Base-by-base conservation (phyloP, 2,329 filamentous ascomycete species). In the Pseudogymnoascus sp. region DNA sequence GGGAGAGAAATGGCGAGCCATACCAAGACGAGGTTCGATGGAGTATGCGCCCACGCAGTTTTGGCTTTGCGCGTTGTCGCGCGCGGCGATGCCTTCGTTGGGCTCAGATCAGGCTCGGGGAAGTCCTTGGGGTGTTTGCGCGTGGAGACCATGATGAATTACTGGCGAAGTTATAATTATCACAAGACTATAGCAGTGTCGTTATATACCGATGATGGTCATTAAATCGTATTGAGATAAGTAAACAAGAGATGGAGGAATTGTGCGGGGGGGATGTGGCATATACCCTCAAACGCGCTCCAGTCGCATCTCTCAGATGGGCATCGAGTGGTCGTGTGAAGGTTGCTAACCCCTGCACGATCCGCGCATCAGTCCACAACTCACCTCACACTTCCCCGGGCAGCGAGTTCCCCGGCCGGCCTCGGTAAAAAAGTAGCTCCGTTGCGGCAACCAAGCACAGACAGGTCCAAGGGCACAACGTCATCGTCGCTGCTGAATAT, bases 1-100 rank as follows among this genome's bases (percentile, higher is more conserved):
- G 85, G 85, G 1, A 87, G 73, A n/a, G 83, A 85, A 62, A 87
- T 66, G 14, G 77, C 67, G 11, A 89, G 78, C 86, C 86, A 89
- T 43, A 82, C 67, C 15, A 85, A 75, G 12, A 83, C 77, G 11
- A 84, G 70, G 59, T 80, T 80, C 11, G 82, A 82, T 2, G 84
- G 82, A 0, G 80, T 84, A 69, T 89, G 85, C 9, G 80, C 76
- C 82, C 84, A 84, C 62, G 65, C 61, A 50, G 60, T 62, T 67
- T 68, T 70, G 67, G 28, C 47, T 53, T 53, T 53, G 28, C 47
- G 47, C 28, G 47, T 33, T 11, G 35, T 37, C 15, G 60, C 39
- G 18, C 62, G 64, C 14, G 65, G 59, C 33, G 65, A 37, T 28
- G 62, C 50, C 39, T 64, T 70, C 5, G 63, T 60, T 33, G 68